Percentiles rank a stretch among this genome's conserved stretches.
Evolutionary conservation across 345 rosid species (phyloP).

Genomic region (Durio zibethinus): DNA sequence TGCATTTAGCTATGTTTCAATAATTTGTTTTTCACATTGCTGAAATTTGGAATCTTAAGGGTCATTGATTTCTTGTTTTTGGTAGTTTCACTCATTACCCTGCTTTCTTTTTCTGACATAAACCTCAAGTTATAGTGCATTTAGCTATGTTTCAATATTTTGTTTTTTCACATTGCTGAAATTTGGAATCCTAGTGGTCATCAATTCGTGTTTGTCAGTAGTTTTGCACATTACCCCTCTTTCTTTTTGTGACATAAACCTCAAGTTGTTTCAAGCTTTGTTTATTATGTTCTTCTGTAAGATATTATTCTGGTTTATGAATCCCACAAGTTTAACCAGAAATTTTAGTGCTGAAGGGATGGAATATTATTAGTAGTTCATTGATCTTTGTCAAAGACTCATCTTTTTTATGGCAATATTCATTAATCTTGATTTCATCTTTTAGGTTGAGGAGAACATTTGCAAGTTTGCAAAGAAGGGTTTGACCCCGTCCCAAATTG

Average conservation of each 20-base stretch:
- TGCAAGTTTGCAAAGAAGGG: constrained; percentile 80
- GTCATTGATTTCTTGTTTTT: too few species aligned
- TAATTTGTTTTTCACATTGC: neutral
- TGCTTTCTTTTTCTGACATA: too few species aligned
- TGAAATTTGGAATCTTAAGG: too few species aligned
- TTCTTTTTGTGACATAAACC: neutral
- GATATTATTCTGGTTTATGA: neutral
- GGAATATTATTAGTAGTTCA: neutral
- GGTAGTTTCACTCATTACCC: too few species aligned
- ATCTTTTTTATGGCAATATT: neutral
- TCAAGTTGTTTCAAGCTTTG: neutral
- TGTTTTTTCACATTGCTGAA: neutral
- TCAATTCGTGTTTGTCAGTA: neutral
- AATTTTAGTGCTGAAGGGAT: neutral
- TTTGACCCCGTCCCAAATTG: constrained; percentile 68
- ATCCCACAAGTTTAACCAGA: neutral
- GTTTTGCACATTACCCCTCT: neutral
- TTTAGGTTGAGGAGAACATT: constrained; percentile 53
- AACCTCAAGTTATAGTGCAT: too few species aligned
- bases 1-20: neutral
- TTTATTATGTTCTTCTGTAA: neutral
- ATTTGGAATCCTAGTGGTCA: neutral
- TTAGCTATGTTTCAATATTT: neutral
- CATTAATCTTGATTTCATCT: neutral
- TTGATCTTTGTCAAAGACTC: neutral